Evolutionary conservation across 1,139 yeast genomes (phyloP), one percentile per base, ranked within the genome.

Genomic region (Eremothecium sinecaudum): DNA sequence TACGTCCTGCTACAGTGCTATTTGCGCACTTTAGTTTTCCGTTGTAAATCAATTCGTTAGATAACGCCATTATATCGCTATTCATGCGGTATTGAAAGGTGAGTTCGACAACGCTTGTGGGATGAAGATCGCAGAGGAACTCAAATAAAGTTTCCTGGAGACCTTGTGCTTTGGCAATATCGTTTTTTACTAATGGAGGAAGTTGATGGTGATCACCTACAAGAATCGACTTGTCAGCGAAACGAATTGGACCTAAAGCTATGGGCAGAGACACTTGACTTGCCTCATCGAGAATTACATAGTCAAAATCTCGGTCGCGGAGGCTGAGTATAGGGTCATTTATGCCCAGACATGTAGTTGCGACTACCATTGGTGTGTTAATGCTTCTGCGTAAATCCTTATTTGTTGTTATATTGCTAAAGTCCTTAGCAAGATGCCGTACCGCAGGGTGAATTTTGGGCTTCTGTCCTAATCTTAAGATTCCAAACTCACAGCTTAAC

Each of bases 171-270:
- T 66, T 66, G 0, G 79, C 73, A 31, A 69, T 67, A 0, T 72
- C 71, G 46, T 75, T 77, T 24, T 68, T 69, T 1, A 87, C 84
- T 37, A 87, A 61, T 1, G 97, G 96, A 2, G 94, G 93, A 20
- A 92, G 63, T 54, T 92, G 99, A 45, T 72, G 73, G 53, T 90
- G 97, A 53, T 92, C 99, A 4, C 99, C 99, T 8, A 92, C 97
- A 39, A 90, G 66, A 2, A 92, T 68, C 51, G 90, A 90, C 55
- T 71, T 80, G 29, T 80, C 77, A 22, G 90, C 79, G 41, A 72
- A 73, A 22, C 87, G 59, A 28, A 90, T 56, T 0, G 98, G 97
- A 0, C 98, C 98, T 18, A 90, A 58, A 47, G 93, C 81, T 4
- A 83, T 69, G 0, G 99, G 98, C 64, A 90, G 66, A 0, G 96